Percentiles rank a stretch among this genome's conserved stretches.
Evolutionary conservation across 768 basidiomycete species (phyloP).

Genomic region (Panaeolus cyanescens): DNA sequence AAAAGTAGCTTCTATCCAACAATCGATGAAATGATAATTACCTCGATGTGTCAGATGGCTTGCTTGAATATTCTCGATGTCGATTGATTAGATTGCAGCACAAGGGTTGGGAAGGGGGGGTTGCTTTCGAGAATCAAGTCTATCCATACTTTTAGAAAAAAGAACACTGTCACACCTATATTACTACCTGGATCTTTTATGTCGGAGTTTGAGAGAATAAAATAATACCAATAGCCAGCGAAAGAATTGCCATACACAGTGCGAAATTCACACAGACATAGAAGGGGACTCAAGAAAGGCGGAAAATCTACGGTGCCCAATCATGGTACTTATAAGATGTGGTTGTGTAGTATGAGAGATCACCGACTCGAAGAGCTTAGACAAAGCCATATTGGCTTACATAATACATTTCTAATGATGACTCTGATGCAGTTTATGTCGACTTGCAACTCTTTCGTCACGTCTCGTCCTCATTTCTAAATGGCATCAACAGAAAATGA

Average conservation of each 20-base stretch:
- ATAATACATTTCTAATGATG: not conserved
- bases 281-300: not conserved
- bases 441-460: not conserved
- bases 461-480: conserved; percentile 1
- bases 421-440: not conserved
- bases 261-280: too few relatives aligned
- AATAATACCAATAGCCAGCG: not conserved
- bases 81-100: conserved; percentile 2
- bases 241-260: not conserved
- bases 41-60: conserved; percentile 1
- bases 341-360: too few relatives aligned
- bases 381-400: not conserved
- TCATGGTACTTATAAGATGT: not conserved
- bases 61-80: not conserved
- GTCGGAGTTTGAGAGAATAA: not conserved
- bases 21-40: conserved; percentile 1
- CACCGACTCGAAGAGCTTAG: too few relatives aligned
- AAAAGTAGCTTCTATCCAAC: conserved; percentile 1
- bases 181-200: not conserved
- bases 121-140: not conserved
- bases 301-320: not conserved
- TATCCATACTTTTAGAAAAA: too few relatives aligned
- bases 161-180: not conserved
- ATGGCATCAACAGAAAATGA: conserved; percentile 30
- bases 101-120: not conserved